Conservation (phyloP, 345 rosid species). For the Brassica carinata region DNA sequence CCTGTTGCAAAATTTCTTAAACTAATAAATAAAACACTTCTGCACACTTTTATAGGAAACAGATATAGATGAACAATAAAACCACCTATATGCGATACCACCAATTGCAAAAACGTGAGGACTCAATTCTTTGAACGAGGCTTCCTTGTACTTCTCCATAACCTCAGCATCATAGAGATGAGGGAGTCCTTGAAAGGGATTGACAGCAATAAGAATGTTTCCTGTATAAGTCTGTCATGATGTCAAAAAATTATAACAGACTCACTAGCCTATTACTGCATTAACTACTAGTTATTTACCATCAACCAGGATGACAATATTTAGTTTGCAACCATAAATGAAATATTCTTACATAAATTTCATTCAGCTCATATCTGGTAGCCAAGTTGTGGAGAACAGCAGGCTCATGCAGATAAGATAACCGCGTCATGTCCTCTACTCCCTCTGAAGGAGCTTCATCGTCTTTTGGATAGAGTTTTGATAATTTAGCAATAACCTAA, state of each 20-base stretch:
- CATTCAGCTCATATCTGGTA: constrained; percentile 56
- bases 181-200: constrained; percentile 81
- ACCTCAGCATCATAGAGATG: constrained; percentile 50
- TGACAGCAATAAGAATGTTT: constrained; percentile 87
- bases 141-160: constrained; percentile 81
- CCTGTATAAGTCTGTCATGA: constrained; percentile 85
- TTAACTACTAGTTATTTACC: constrained; percentile 16
- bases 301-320: constrained; percentile 20
- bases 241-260: constrained; percentile 50
- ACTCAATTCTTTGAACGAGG: constrained; percentile 49
- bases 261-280: constrained; percentile 37
- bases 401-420: constrained; percentile 83
- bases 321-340: constrained; percentile 20
- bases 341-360: constrained; percentile 69
- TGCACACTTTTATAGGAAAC: constrained; percentile 17
- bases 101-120: constrained; percentile 93
- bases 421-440: constrained; percentile 89
- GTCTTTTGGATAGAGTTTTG: constrained; percentile 63
- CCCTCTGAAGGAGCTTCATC: constrained; percentile 68
- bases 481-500: constrained; percentile 59
- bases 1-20: constrained; percentile 48
- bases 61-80: neutral
- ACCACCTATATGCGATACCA: constrained; percentile 76
- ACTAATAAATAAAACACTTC: constrained; percentile 20
- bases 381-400: constrained; percentile 75